Conservation (phyloP, 805 yeast species). For the Metschnikowia cerradonensis region DNA sequence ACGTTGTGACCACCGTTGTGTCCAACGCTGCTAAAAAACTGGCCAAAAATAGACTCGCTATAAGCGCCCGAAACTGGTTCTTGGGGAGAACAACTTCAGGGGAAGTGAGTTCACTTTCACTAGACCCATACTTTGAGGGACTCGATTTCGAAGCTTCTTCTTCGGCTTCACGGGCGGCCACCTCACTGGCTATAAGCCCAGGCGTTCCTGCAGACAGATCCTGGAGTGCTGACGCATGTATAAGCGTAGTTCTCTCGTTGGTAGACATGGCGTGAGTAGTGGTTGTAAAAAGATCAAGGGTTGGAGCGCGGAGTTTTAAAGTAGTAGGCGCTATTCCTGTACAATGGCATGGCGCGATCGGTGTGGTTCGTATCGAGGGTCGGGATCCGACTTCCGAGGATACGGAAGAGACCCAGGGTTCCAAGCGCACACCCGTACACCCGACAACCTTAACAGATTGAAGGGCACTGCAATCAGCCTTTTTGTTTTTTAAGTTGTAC, state of each 20-base stretch:
- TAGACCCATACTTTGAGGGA: background rate
- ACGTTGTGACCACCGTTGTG: constrained; percentile 63
- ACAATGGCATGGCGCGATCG: background rate
- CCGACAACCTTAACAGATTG: background rate
- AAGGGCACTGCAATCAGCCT: too few species aligned
- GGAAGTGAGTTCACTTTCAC: background rate
- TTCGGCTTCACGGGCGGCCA: constrained; percentile 4
- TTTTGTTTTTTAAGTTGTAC: too few species aligned
- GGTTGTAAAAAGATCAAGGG: background rate
- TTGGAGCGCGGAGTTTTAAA: background rate
- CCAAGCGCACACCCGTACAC: background rate
- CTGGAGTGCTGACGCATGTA: background rate
- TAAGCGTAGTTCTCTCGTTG: background rate
- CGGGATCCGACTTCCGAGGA: background rate
- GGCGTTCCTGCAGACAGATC: constrained; percentile 10
- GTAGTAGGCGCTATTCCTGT: background rate
- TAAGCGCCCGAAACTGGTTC: constrained; percentile 26
- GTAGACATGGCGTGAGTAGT: background rate
- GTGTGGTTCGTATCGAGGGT: too few species aligned
- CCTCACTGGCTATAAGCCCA: constrained; percentile 9
- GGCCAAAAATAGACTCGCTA: constrained; percentile 33
- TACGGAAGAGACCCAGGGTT: background rate
- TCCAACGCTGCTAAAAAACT: constrained; percentile 63
- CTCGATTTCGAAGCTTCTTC: background rate
- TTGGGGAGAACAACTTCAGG: constrained; percentile 17